Evolutionary conservation across 2,329 filamentous ascomycete species (phyloP), one percentile per base, ranked within the genome.

Genomic region (Aspergillus ochraceus): DNA sequence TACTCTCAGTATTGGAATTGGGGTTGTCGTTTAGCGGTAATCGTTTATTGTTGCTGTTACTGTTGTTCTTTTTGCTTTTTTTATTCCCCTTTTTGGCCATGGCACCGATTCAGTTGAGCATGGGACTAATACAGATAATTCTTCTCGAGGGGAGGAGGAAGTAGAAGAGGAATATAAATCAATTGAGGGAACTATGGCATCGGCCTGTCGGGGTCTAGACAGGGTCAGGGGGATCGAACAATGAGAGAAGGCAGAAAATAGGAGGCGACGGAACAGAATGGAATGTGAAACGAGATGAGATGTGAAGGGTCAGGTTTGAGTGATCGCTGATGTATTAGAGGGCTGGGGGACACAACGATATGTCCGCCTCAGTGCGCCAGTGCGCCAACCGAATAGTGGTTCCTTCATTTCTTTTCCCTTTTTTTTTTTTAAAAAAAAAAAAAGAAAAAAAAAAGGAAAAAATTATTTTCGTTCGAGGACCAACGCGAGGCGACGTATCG

Each of bases 401-500:
- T 47, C 22, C 45, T 42, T 42, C 14, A n/a, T 42, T 67, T 69
- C 14, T 36, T 36, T 36, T 14, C 17, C 5, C 14, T 12, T 36
- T 36, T 36, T 36, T 36, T 36, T 36, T 14, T 36, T 36, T 36
- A 11, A 2, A 2, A 12, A 36, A 12, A 36, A 5, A 29, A 29
- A 29, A 6, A 26, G 26, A 29, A 29, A 29, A 12, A 12, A 10
- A 36, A 36, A 36, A 36, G 2, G 2, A 14, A 14, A 4, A 29
- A 4, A 14, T 12, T 36, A 14, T 36, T 42, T n/a, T 42, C 14
- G 12, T 42, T 60, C 59, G 64, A 70, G 61, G 47, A 61, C 58
- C 61, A 74, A 71, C 55, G 66, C 67, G 66, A 74, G 71, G 72
- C 73, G 68, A 69, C 73, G 71, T 73, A 74, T 74, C 64, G 69